Evolutionary conservation across 768 basidiomycete genomes (phyloP).

Genomic region (Stropharia rugosoannulata): DNA sequence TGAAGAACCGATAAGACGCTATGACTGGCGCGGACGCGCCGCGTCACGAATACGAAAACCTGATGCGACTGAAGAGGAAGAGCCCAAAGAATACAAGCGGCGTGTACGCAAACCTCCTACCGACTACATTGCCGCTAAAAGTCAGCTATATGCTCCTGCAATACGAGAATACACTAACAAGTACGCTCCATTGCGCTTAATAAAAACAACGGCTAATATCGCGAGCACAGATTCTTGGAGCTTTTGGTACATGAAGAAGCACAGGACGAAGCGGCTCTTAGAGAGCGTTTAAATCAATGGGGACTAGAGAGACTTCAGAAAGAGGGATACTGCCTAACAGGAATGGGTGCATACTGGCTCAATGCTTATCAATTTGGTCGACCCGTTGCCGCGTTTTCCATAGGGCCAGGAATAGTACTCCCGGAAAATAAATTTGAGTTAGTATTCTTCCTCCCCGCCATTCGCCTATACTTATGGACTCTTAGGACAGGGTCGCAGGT

Average conservation of each 20-base stretch:
- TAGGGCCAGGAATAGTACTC: slow-evolving; percentile 62
- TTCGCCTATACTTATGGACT: not conserved
- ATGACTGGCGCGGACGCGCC: slow-evolving; percentile 64
- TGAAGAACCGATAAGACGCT: slow-evolving; percentile 33
- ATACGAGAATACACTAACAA: slow-evolving; percentile 53
- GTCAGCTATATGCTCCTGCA: slow-evolving; percentile 47
- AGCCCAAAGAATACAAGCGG: slow-evolving; percentile 18
- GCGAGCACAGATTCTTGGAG: slow-evolving; percentile 34
- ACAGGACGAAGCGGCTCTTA: slow-evolving; percentile 58
- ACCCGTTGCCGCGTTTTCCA: slow-evolving; percentile 62
- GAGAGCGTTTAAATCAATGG: slow-evolving; percentile 70
- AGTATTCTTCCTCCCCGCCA: slow-evolving; percentile 23
- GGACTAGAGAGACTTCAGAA: slow-evolving; percentile 52
- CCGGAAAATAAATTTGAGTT: slow-evolving; percentile 74
- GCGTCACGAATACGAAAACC: slow-evolving; percentile 36
- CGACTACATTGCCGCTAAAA: slow-evolving; percentile 26
- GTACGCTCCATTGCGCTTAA: slow-evolving; percentile 31
- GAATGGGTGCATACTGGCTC: slow-evolving; percentile 67
- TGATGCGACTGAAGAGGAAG: slow-evolving; percentile 9
- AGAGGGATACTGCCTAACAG: slow-evolving; percentile 76
- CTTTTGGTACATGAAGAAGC: slow-evolving; percentile 63
- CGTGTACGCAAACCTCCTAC: slow-evolving; percentile 39
- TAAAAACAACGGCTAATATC: not conserved
- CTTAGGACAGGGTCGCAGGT: slow-evolving; percentile 72
- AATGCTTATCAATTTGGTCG: slow-evolving; percentile 61